Conservation (phyloP, 345 rosid genomes). For the Dipteronia dyeriana region DNA sequence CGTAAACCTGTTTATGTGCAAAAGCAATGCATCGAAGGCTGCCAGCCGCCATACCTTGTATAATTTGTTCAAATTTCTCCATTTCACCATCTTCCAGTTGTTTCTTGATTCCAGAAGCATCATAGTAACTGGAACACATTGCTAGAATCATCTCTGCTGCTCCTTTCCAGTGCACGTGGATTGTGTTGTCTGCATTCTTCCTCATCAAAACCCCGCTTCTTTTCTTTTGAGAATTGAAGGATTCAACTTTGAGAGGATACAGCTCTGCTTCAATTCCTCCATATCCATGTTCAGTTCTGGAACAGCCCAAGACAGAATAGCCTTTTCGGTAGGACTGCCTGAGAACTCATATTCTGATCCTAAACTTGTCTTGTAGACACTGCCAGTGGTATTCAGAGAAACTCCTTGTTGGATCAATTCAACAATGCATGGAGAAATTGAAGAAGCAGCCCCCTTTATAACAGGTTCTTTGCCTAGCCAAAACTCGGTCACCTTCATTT, state of each 20-base stretch:
- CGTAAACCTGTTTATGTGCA: slow-evolving; percentile 14
- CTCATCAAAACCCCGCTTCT: slow-evolving; percentile 33
- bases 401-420: slow-evolving; percentile 37
- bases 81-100: slow-evolving; percentile 3
- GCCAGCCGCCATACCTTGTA: slow-evolving; percentile 36
- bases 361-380: slow-evolving; percentile 16
- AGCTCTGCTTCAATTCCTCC: slow-evolving; percentile 16
- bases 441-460: not conserved
- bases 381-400: slow-evolving; percentile 41
- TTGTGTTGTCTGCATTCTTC: slow-evolving; percentile 19
- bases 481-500: slow-evolving; percentile 40
- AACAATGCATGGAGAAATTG: slow-evolving; percentile 17
- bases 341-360: slow-evolving; percentile 23
- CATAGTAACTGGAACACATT: not conserved
- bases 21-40: slow-evolving; percentile 28
- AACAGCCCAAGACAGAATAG: slow-evolving; percentile 49
- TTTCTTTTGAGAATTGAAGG: slow-evolving; percentile 44
- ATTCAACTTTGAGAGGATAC: slow-evolving; percentile 32
- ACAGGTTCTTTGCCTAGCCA: slow-evolving; percentile 32
- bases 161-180: slow-evolving; percentile 46
- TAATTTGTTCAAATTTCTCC: slow-evolving; percentile 24
- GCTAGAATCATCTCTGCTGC: slow-evolving; percentile 20
- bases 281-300: slow-evolving; percentile 11
- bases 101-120: not conserved
- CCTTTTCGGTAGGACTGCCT: slow-evolving; percentile 51